These are phyloP conservation scores for Oxalis stricta DNA, from an alignment of 441 rosid species.

Conservation along the genomic window DNA sequence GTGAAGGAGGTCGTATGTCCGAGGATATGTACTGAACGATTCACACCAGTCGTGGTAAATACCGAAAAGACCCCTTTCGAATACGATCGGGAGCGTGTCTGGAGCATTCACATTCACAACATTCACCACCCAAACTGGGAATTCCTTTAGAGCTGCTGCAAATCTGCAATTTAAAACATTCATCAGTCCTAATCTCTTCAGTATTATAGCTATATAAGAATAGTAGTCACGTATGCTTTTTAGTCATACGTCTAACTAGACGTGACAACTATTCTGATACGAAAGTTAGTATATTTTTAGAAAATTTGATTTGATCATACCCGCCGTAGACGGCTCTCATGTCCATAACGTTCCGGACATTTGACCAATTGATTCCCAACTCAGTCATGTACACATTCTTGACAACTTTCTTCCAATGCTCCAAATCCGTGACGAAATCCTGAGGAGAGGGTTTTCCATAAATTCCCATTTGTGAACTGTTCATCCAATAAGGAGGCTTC, in stretches of 20 bases:
- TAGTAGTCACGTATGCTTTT: no score
- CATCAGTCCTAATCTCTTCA: no score
- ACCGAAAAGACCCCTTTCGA: conserved; percentile 79
- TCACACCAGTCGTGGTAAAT: conserved; percentile 96
- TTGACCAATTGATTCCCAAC: conserved; percentile 69
- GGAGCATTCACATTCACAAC: conserved; percentile 72
- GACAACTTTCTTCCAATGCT: conserved; percentile 74
- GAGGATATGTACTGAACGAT: conserved; percentile 86
- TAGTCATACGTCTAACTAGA: no score
- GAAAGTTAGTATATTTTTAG: no score
- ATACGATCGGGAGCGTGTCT: conserved; percentile 83
- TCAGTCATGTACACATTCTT: conserved; percentile 56
- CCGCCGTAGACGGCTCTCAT: conserved; percentile 95
- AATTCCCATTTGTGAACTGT: conserved; percentile 76
- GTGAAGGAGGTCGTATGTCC: conserved; percentile 76
- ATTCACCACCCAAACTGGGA: conserved; percentile 72
- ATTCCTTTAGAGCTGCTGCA: conserved; percentile 74
- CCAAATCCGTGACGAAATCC: conserved; percentile 58
- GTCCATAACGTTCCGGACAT: conserved; percentile 84
- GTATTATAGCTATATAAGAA: no score
- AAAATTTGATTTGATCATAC: conserved; percentile 18
- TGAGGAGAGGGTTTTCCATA: conserved; percentile 78
- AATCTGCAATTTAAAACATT: no score
- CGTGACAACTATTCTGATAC: no score
- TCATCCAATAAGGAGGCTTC: conserved; percentile 69